Percentiles rank a stretch among this genome's conserved stretches.
Conservation (phyloP, 2,329 filamentous ascomycete genomes). For the Cryphonectria parasitica region DNA sequence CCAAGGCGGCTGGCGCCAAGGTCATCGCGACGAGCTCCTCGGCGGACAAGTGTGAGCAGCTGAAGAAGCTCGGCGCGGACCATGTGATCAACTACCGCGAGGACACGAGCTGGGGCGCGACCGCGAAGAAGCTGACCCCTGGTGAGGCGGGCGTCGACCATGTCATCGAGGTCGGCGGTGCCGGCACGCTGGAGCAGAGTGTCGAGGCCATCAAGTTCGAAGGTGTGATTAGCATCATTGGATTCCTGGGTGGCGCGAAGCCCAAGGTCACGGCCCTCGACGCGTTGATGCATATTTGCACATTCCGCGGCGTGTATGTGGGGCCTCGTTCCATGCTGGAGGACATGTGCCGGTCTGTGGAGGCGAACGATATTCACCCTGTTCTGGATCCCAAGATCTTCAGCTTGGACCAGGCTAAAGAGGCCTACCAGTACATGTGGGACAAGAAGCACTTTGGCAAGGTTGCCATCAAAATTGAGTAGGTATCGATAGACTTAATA, state of each 20-base stretch:
- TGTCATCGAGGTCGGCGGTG: constrained; percentile 61
- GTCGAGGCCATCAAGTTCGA: constrained; percentile 38
- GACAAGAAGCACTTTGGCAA: constrained; percentile 61
- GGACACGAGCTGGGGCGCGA: constrained; percentile 57
- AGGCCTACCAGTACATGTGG: constrained; percentile 60
- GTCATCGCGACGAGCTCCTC: constrained; percentile 63
- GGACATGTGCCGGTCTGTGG: constrained; percentile 48
- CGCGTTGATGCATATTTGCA: constrained; percentile 44
- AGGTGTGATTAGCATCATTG: constrained; percentile 44
- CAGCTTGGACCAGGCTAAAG: constrained; percentile 41
- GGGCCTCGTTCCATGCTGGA: constrained; percentile 46
- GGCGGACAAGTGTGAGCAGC: constrained; percentile 49
- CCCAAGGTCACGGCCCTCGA: constrained; percentile 58
- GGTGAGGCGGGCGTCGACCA: constrained; percentile 53
- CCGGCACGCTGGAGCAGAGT: constrained; percentile 51
- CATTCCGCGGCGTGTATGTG: constrained; percentile 46
- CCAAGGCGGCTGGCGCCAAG: constrained; percentile 53
- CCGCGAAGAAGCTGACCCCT: constrained; percentile 53
- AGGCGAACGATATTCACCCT: constrained; percentile 48
- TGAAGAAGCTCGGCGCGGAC: constrained; percentile 57
- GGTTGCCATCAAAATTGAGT: constrained; percentile 52
- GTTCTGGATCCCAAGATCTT: constrained; percentile 46
- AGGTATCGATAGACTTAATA: not conserved
- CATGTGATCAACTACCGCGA: constrained; percentile 62
- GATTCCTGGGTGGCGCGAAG: constrained; percentile 47